Evolutionary conservation across 2,329 filamentous ascomycete species (phyloP), one percentile per base, ranked within the genome.

Genomic region (Aspergillus sp.): DNA sequence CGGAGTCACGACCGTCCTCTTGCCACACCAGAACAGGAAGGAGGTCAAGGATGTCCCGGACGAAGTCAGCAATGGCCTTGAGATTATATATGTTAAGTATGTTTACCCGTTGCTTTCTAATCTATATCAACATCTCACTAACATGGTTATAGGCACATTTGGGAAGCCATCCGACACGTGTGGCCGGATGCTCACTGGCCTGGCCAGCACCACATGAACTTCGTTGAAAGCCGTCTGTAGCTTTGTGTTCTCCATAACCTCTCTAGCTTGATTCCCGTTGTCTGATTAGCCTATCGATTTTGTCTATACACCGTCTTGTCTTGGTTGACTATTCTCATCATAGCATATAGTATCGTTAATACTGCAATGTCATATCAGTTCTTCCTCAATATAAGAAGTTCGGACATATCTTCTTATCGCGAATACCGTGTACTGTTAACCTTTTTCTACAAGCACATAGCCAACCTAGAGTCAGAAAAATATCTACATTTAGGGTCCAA

Each of bases 131-230:
- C 19, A 13, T 8, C 46, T 59, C 58, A 59, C 64, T 71, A 63
- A 69, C 62, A 54, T 56, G 53, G 58, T 64, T 58, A 19, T 68
- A 92, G 91, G 65, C 91, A 96, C 76, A 94, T 98, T 64, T 97
- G 93, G 92, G 94, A 98, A 79, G 94, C 93, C 28, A 88, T 99
- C 75, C 88, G 90, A 62, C 83, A 90, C 66, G 90, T 99, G 66
- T 99, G 95, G 95, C 95, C 95, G 1, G 92, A 96, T 70, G 89
- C 86, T 46, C 86, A 90, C 69, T 96, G 93, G 91, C 91, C 92
- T 22, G 88, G 89, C 62, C 88, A 92, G 72, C 85, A 88, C 69
- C 85, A 86, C 60, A 83, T 87, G 77, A 84, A 87, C 62, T 85
- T 87, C 50, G 82, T 95, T 62, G 92, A 97, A 79, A 93, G 91